Base-by-base conservation (phyloP, 2,329 filamentous ascomycete genomes). In the Colletotrichum melonis region DNA sequence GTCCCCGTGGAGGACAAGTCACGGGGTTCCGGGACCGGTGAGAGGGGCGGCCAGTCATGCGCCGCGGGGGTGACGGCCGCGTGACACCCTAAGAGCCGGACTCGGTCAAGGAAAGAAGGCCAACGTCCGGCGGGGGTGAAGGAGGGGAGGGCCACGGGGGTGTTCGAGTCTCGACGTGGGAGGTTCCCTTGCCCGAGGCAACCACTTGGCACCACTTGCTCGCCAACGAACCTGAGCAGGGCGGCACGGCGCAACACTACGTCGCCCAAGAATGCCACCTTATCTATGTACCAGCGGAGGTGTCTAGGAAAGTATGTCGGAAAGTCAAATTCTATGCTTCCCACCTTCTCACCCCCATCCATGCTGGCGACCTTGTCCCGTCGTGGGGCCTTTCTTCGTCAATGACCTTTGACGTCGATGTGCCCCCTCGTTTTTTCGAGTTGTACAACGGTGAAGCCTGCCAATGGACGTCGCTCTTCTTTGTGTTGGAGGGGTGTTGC, bases 1-100 rank as follows among this genome's bases (percentile, higher is more conserved):
- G 59, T 22, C 19, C 42, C 42, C 70, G 67, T 64, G 70, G 30
- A n/a, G 26, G 46, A 63, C 30, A 30, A 42, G 52, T 68, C 67
- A 69, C 28, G 67, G 68, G 59, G 32, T 64, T 69, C 66, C 59
- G 70, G 70, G 60, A 73, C 70, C 70, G 70, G 70, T 73, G 70
- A 73, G 49, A 70, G 59, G 67, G 28, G 56, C 63, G 60, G 70
- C 67, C 67, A 73, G 67, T 73, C 70, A 73, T 73, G 70, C 70
- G 67, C 66, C 70, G 70, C 49, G 60, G 60, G 59, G 55, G 42
- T 49, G 35, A 49, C 60, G 67, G 67, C 70, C 70, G 67, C 70
- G 67, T 73, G 70, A 73, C 70, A 70, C 54, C 42, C 63, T 46
- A 69, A 69, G 67, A 65, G 35, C 67, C 70, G 70, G 70, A 60